phyloP scores from a whole-genome alignment of 768 basidiomycete genomes.

The Mycena indigotica region DNA sequence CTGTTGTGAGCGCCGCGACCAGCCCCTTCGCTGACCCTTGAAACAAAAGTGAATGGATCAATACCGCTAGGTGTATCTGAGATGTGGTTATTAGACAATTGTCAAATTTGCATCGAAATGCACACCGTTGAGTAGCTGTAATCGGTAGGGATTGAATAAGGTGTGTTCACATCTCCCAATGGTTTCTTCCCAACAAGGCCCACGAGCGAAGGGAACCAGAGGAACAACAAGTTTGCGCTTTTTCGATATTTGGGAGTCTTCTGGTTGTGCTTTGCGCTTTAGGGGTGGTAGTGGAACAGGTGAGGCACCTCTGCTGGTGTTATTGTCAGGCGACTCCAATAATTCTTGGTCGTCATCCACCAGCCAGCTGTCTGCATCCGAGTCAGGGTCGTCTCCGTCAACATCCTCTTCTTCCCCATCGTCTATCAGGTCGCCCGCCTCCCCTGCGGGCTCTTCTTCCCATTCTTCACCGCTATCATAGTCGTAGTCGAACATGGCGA shows the following conservation, averaged over 20 bases:
- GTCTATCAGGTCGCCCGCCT: conserved; percentile 73
- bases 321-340: conserved; percentile 42
- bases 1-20: too few relatives aligned
- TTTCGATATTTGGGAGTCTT: conserved; percentile 55
- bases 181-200: conserved; percentile 76
- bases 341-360: conserved; percentile 77
- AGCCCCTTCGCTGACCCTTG: conserved; percentile 44
- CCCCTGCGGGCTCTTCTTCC: conserved; percentile 85
- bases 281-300: conserved; percentile 23
- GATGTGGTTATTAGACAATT: too few relatives aligned
- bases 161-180: conserved; percentile 71
- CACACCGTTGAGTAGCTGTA: conserved; percentile 85
- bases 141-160: conserved; percentile 71
- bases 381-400: conserved; percentile 63
- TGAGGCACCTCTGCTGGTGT: conserved; percentile 7
- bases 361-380: conserved; percentile 78
- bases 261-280: conserved; percentile 70
- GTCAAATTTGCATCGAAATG: too few relatives aligned
- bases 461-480: conserved; percentile 97
- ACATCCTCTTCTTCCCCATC: conserved; percentile 69
- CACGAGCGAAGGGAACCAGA: conserved; percentile 78
- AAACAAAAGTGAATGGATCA: conserved; percentile 77
- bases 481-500: conserved; percentile 78
- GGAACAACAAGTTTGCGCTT: conserved; percentile 78
- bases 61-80: conserved; percentile 73